Base-by-base conservation (phyloP, 2,329 filamentous ascomycete genomes). In the Aphanoascus verrucosus region DNA sequence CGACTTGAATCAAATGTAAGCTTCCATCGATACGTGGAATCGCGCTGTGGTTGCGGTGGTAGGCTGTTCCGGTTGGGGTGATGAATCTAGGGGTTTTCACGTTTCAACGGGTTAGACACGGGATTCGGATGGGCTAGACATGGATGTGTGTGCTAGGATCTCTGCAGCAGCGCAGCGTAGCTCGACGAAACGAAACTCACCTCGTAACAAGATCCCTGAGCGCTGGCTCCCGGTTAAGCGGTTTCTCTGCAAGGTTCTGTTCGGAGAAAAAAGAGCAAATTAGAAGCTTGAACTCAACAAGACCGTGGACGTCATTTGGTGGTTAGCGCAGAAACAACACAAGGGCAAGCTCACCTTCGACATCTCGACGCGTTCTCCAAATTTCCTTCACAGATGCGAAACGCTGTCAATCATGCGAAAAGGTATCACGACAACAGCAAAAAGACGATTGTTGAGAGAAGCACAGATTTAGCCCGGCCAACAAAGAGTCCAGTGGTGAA, bases 21-120 rank as follows among this genome's bases (percentile, higher is more conserved):
- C 63, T 58, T n/a, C 64, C 64, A 42, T 71, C 62, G 47, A 79
- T 63, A 54, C 75, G 68, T 1, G 77, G 77, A 31, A 80, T 76
- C 7, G 74, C 71, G 8, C 75, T 76, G 62, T 81, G 78, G 55
- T 81, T 82, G 31, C 80, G 74, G 61, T 82, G 77, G 60, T 81
- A 82, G 31, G 72, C 73, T 28, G 23, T 28, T 31, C 69, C 69
- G 35, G 65, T 67, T 17, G 75, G 76, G 42, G 65, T 68, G 44
- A 82, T 70, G 63, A 80, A 81, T 47, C 72, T 77, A 46, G 8
- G 40, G 38, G 19, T 42, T 12, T 54, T 45, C 19, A 28, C 19
- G 31, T 43, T 31, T 23, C 41, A 20, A 38, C 14, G 20, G 31
- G 55, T 48, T 54, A 51, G 53, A 17, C 44, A n/a, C 32, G 11